A percentile compares a stretch with the other conserved stretches of the same genome.
These are phyloP conservation scores for Solanum lycopersicoides DNA, from an alignment of 257 asterid species.

Conservation along the genomic window DNA sequence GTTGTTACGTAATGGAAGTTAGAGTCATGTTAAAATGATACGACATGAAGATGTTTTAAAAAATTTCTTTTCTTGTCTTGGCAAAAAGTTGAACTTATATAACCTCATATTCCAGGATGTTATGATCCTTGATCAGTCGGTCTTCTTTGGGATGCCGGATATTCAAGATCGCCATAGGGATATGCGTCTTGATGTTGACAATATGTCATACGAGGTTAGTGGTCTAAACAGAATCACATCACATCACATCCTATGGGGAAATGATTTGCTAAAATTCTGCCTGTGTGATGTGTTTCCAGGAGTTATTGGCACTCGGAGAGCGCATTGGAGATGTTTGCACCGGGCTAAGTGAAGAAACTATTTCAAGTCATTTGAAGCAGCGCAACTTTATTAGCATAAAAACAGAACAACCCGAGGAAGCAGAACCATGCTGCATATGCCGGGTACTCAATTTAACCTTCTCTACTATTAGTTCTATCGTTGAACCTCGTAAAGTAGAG, in stretches of 20 bases:
- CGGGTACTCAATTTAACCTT: slow-evolving; percentile 10
- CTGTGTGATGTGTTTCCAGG: slow-evolving; percentile 9
- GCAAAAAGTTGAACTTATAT: neutral
- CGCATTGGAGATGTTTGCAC: slow-evolving; percentile 37
- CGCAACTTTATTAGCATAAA: slow-evolving; percentile 3
- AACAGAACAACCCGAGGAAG: slow-evolving; percentile 2
- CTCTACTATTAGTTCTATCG: neutral
- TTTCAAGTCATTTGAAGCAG: slow-evolving; percentile 19
- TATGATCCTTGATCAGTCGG: slow-evolving; percentile 37
- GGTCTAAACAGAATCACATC: neutral
- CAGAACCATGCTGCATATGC: slow-evolving; percentile 39
- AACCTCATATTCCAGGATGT: slow-evolving; percentile 18
- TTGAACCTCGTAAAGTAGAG: neutral
- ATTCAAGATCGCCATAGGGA: slow-evolving; percentile 34
- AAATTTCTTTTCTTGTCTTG: neutral
- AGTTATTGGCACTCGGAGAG: slow-evolving; percentile 34
- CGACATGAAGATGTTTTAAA: neutral
- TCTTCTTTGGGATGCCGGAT: slow-evolving; percentile 28
- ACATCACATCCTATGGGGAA: neutral
- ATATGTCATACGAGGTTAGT: slow-evolving; percentile 39
- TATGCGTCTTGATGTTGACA: slow-evolving; percentile 47
- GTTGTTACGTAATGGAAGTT: neutral
- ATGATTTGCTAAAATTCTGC: neutral
- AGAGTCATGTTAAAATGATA: neutral
- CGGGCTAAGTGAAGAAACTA: slow-evolving; percentile 26